Percentiles rank a stretch among this genome's conserved stretches.
Conservation (phyloP, 2,329 filamentous ascomycete genomes). For the Hypoxylon sp. region DNA sequence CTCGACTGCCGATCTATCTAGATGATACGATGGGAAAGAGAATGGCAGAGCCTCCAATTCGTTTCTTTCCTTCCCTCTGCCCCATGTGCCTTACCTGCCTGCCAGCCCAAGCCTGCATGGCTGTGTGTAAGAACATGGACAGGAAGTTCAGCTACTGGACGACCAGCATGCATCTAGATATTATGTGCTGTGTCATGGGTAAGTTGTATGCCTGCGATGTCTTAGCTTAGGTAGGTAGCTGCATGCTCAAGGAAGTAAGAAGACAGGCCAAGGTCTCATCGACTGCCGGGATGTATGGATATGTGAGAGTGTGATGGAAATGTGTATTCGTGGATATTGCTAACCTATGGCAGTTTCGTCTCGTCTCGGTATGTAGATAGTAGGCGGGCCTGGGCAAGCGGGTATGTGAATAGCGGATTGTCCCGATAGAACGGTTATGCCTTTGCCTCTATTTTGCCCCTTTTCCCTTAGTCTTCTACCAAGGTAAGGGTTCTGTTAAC, state of each 20-base stretch:
- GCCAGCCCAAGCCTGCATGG: conserved; percentile 1
- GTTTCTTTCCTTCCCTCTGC: neutral
- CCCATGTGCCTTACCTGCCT: conserved; percentile 1
- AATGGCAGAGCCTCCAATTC: conserved; percentile 24
- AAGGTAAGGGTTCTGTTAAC: neutral
- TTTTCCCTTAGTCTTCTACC: conserved; percentile 13
- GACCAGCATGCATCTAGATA: neutral
- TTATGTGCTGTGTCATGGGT: too few relatives aligned
- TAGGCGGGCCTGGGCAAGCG: too few relatives aligned
- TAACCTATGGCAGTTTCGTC: too few relatives aligned
- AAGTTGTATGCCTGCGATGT: neutral
- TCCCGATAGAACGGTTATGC: conserved; percentile 31
- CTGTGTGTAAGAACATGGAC: neutral
- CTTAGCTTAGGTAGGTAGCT: neutral
- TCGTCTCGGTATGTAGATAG: too few relatives aligned
- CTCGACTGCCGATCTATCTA: conserved; percentile 5
- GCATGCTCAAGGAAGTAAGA: neutral
- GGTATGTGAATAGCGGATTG: conserved; percentile 25
- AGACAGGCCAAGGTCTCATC: conserved; percentile 16
- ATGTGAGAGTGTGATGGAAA: too few relatives aligned
- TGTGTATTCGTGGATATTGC: neutral
- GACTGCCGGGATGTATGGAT: conserved; percentile 29
- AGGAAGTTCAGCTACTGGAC: neutral
- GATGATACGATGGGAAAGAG: conserved; percentile 5
- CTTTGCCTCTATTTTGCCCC: neutral